Percentiles rank a stretch among this genome's conserved stretches.
These are phyloP conservation scores for Wickerhamiella galacta DNA, from an alignment of 805 yeast genomes.

Conservation along the genomic window DNA sequence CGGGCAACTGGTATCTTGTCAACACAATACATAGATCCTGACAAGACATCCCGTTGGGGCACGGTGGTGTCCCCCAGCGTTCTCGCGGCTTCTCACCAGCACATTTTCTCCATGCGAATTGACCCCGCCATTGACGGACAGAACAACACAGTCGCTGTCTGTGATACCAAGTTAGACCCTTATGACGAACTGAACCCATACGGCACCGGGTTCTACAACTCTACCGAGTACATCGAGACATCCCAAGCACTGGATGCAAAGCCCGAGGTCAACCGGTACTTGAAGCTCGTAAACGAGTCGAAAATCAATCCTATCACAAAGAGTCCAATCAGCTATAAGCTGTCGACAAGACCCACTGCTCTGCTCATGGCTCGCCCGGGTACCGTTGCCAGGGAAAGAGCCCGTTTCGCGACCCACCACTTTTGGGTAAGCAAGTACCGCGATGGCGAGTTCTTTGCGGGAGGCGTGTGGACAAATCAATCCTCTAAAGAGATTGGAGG, in stretches of 20 bases:
- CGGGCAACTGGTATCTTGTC: slow-evolving; percentile 79
- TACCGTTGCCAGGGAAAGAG: slow-evolving; percentile 53
- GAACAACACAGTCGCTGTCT: slow-evolving; percentile 54
- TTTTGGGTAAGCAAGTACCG: slow-evolving; percentile 66
- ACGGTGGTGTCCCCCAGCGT: slow-evolving; percentile 66
- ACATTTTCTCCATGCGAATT: slow-evolving; percentile 59
- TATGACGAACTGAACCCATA: slow-evolving; percentile 40
- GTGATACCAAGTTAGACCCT: slow-evolving; percentile 50
- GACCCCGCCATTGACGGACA: slow-evolving; percentile 75
- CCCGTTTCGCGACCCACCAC: slow-evolving; percentile 58
- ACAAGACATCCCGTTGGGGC: slow-evolving; percentile 50
- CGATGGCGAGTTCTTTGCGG: slow-evolving; percentile 58
- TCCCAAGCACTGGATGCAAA: slow-evolving; percentile 59
- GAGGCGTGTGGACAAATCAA: slow-evolving; percentile 79
- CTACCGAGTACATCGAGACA: slow-evolving; percentile 46
- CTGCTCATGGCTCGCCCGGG: slow-evolving; percentile 51
- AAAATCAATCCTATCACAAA: slow-evolving; percentile 50
- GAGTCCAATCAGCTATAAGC: slow-evolving; percentile 62
- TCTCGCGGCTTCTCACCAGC: slow-evolving; percentile 75
- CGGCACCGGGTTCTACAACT: slow-evolving; percentile 52
- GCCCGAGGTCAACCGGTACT: slow-evolving; percentile 56
- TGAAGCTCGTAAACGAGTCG: slow-evolving; percentile 60
- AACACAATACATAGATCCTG: slow-evolving; percentile 67
- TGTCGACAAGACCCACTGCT: slow-evolving; percentile 57
- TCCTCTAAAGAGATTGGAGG: slow-evolving; percentile 44